Conservation (phyloP, 2,329 filamentous ascomycete genomes). For the Bipolaris bicolor region DNA sequence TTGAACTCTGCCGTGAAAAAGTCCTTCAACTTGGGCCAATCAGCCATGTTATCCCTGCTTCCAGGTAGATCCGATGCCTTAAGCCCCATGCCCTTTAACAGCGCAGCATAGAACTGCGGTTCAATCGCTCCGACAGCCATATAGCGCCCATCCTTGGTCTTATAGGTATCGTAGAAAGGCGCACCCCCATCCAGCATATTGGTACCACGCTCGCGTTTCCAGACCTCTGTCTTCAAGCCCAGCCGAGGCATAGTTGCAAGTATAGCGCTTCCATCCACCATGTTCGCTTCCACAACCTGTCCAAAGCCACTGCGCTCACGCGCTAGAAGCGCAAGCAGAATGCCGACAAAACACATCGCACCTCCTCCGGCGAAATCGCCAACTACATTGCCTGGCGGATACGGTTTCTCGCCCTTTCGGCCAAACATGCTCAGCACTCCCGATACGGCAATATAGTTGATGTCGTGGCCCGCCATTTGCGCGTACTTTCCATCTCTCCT, state of each 20-base stretch:
- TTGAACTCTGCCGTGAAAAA: conserved; percentile 70
- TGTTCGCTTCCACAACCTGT: conserved; percentile 93
- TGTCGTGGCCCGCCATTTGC: conserved; percentile 91
- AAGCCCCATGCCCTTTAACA: conserved; percentile 72
- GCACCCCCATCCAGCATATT: conserved; percentile 85
- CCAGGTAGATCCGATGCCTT: conserved; percentile 52
- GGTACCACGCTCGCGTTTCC: conserved; percentile 68
- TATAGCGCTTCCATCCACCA: conserved; percentile 89
- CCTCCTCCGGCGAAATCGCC: conserved; percentile 93
- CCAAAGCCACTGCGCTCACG: conserved; percentile 69
- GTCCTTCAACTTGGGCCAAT: conserved; percentile 71
- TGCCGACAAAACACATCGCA: conserved; percentile 78
- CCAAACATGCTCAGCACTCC: conserved; percentile 81
- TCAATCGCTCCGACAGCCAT: conserved; percentile 90
- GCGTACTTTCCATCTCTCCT: conserved; percentile 84
- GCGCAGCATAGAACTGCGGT: conserved; percentile 76
- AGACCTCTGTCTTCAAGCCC: conserved; percentile 66
- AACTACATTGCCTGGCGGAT: conserved; percentile 81
- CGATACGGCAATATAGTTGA: conserved; percentile 92
- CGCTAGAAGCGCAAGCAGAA: conserved; percentile 78
- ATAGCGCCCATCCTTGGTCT: conserved; percentile 77
- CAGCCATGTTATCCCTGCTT: conserved; percentile 63
- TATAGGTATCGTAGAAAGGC: conserved; percentile 89
- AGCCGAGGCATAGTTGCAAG: conserved; percentile 79
- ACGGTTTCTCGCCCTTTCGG: conserved; percentile 69